phyloP scores from a whole-genome alignment of 1,284 basidiomycete genomes.

The Apiotrichum mycotoxinovorans region DNA sequence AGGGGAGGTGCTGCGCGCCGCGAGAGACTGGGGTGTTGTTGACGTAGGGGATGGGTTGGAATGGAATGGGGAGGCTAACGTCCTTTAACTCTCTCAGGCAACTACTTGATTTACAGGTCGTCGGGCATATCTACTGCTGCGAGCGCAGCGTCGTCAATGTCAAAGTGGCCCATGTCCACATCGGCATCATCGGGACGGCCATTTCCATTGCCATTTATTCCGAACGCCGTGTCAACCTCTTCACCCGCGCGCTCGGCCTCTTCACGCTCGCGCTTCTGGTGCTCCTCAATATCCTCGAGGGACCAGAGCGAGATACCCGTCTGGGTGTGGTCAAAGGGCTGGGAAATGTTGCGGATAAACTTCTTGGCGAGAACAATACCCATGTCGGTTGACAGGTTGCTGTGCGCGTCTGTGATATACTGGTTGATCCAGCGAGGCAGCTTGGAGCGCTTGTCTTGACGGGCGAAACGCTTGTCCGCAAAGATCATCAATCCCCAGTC shows the following conservation, averaged over 20 bases:
- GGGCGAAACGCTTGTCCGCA: constrained; percentile 97
- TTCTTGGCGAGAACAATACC: constrained; percentile 91
- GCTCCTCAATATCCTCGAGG: constrained; percentile 48
- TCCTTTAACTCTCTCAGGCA: neutral
- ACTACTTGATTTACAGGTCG: constrained; percentile 6
- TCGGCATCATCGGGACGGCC: constrained; percentile 19
- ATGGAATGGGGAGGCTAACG: neutral
- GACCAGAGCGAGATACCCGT: constrained; percentile 95
- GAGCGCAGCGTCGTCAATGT: constrained; percentile 40
- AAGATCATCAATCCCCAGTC: constrained; percentile 99
- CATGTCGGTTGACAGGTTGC: constrained; percentile 98
- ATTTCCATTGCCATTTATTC: constrained; percentile 13
- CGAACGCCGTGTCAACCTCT: constrained; percentile 25
- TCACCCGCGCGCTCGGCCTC: constrained; percentile 32
- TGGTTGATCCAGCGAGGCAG: constrained; percentile 99
- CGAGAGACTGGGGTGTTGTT: too few species aligned
- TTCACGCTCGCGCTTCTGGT: constrained; percentile 40
- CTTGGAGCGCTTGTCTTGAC: constrained; percentile 94
- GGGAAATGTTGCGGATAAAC: constrained; percentile 96
- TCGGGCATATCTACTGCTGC: constrained; percentile 36
- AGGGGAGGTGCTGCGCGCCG: neutral
- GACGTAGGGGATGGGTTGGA: neutral
- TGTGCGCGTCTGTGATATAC: constrained; percentile 95
- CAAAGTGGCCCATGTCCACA: constrained; percentile 25
- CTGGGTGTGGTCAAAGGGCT: constrained; percentile 91